phyloP scores from a whole-genome alignment of 192 early-diverging fungal genomes.

The Chytriomyces confervae region DNA sequence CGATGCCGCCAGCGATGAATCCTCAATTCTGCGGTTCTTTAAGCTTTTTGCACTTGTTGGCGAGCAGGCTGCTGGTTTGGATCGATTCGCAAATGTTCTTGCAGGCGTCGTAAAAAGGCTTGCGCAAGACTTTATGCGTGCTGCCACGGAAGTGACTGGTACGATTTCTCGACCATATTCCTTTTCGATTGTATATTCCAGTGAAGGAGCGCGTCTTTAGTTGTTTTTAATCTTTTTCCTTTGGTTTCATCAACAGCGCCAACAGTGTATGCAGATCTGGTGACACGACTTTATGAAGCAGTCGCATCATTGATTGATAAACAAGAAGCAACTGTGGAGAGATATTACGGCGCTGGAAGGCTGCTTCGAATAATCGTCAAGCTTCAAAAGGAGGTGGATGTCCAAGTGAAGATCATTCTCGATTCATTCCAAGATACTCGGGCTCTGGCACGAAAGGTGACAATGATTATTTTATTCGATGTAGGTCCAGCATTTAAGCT shows the following conservation, averaged over 20 bases:
- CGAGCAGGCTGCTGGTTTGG: constrained; percentile 84
- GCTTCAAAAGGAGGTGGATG: constrained; percentile 87
- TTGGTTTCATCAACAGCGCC: constrained; percentile 47
- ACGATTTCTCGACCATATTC: constrained; percentile 4
- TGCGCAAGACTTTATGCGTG: constrained; percentile 69
- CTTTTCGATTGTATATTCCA: not conserved
- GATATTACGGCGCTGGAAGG: constrained; percentile 84
- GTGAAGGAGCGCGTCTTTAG: too few species aligned
- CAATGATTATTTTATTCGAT: not conserved
- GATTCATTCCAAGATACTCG: constrained; percentile 81
- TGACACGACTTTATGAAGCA: constrained; percentile 89
- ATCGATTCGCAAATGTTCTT: constrained; percentile 85
- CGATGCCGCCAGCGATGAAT: constrained; percentile 72
- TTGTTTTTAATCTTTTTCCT: not conserved
- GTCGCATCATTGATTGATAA: constrained; percentile 87
- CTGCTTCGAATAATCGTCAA: constrained; percentile 87
- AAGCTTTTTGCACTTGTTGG: constrained; percentile 88
- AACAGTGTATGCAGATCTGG: constrained; percentile 74
- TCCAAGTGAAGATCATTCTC: constrained; percentile 75
- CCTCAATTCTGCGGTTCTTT: constrained; percentile 84
- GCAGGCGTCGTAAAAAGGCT: constrained; percentile 78
- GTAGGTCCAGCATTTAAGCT: not conserved
- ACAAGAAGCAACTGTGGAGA: constrained; percentile 83
- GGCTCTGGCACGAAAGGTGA: constrained; percentile 54
- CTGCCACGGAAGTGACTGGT: constrained; percentile 41